Base-by-base conservation (phyloP, 2,329 filamentous ascomycete species). In the Pseudodiploospora longispora region DNA sequence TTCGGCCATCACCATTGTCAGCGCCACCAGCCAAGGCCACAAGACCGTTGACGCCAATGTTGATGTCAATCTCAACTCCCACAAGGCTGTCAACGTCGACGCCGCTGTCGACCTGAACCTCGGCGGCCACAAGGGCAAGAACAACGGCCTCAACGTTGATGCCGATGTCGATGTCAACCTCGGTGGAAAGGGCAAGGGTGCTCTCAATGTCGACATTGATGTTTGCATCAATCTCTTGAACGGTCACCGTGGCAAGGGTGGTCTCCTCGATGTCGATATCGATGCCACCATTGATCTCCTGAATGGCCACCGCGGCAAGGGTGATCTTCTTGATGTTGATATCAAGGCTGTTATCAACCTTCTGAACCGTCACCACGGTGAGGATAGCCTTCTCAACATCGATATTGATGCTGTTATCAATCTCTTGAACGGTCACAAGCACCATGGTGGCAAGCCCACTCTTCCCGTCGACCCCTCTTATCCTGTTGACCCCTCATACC, bases 1-100 rank as follows among this genome's bases (percentile, higher is more conserved):
- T 30, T 39, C 50, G 19, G 42, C 41, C 33, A 49, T 47, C 19
- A 40, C 51, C 27, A 37, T 43, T 30, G 52, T 47, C 27, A 48
- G 42, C 45, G 42, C 49, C 36, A n/a, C 42, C 43, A 39, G 47
- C 47, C 38, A 47, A 19, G 19, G 19, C 19, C 19, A 19, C 19
- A 19, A 19, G 19, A 49, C 44, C 19, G 19, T 19, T 19, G 43
- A 48, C 39, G 49, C 40, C 38, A 49, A 19, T 10, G 19, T 28
- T 29, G 36, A 10, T 37, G 35, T n/a, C 35, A 19, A 7, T 3
- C 9, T 37, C 35, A 32, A 41, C 38, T 19, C 36, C 6, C 19
- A 19, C 19, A 31, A 31, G 27, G 19, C 30, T 19, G 6, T 38
- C 3, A 38, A 44, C n/a, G 34, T 32, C 28, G 27, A 43, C 10